Percentiles rank a stretch among this genome's conserved stretches.
phyloP scores from a whole-genome alignment of 2,329 filamentous ascomycete genomes.

The Neurospora crassa region DNA sequence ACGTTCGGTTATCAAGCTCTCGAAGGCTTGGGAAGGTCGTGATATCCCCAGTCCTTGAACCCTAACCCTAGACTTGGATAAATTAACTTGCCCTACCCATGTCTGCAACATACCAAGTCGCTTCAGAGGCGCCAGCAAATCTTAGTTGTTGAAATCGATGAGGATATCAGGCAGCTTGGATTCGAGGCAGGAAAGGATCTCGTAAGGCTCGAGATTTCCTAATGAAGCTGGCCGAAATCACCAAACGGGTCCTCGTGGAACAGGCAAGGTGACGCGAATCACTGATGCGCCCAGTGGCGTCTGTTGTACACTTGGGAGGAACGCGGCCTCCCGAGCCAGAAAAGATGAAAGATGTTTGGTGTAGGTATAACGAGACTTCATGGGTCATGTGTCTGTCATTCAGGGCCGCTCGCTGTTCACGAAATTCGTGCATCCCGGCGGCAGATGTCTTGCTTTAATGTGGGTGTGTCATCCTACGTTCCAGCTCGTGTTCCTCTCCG shows the following conservation, averaged over 20 bases:
- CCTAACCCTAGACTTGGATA: neutral
- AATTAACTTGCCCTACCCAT: neutral
- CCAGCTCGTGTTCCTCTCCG: neutral
- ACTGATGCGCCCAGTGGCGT: neutral
- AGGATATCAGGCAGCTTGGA: neutral
- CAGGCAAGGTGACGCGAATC: neutral
- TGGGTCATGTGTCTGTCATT: neutral
- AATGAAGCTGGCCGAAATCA: neutral
- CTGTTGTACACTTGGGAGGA: neutral
- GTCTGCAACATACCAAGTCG: neutral
- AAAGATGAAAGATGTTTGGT: neutral
- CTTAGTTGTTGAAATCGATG: neutral
- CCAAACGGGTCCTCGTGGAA: neutral
- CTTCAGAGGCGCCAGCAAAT: neutral
- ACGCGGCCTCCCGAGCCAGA: neutral
- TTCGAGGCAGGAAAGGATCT: neutral
- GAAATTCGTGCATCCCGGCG: neutral
- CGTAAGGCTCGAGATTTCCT: neutral
- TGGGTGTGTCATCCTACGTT: neutral
- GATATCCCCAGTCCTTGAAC: neutral
- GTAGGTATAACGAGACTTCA: neutral
- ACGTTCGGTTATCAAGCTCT: neutral
- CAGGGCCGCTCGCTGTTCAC: neutral
- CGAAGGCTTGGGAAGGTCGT: neutral
- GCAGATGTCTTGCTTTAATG: neutral